These are phyloP conservation scores for Viola odorata DNA, from an alignment of 345 rosid species.

Conservation along the genomic window DNA sequence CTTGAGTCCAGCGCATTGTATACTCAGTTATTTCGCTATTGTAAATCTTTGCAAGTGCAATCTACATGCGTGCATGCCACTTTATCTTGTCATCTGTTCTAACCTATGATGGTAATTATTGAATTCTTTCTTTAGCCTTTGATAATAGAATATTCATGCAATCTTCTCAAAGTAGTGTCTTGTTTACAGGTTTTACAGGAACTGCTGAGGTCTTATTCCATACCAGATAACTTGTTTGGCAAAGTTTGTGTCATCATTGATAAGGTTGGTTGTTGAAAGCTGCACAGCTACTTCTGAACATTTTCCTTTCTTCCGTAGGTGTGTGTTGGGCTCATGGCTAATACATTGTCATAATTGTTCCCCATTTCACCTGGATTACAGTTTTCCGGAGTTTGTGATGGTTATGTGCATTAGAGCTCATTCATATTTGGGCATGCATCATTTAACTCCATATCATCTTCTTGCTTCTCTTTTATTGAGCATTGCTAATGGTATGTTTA, in stretches of 20 bases:
- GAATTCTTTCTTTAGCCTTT: neutral
- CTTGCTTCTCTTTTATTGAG: neutral
- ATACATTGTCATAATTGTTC: constrained; percentile 5
- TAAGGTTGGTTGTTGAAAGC: constrained; percentile 54
- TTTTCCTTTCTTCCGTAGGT: neutral
- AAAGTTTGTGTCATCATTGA: constrained; percentile 81
- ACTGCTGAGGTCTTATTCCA: constrained; percentile 55
- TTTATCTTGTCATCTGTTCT: too few relatives aligned
- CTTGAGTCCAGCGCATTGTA: too few relatives aligned
- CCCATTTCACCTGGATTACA: neutral
- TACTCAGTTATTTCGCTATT: too few relatives aligned
- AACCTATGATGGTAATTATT: too few relatives aligned
- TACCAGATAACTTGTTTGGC: constrained; percentile 70
- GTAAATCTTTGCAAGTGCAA: too few relatives aligned
- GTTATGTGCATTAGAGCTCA: neutral
- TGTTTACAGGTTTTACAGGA: constrained; percentile 76
- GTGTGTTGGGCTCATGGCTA: constrained; percentile 10
- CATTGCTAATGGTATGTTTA: constrained; percentile 4
- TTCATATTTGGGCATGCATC: neutral
- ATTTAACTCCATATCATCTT: neutral
- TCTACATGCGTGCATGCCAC: too few relatives aligned
- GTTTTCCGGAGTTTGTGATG: neutral
- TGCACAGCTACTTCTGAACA: neutral
- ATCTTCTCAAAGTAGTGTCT: neutral
- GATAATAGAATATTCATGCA: neutral